Evolutionary conservation across 805 yeast species (phyloP).

Genomic region (Suhomyces vadensis): DNA sequence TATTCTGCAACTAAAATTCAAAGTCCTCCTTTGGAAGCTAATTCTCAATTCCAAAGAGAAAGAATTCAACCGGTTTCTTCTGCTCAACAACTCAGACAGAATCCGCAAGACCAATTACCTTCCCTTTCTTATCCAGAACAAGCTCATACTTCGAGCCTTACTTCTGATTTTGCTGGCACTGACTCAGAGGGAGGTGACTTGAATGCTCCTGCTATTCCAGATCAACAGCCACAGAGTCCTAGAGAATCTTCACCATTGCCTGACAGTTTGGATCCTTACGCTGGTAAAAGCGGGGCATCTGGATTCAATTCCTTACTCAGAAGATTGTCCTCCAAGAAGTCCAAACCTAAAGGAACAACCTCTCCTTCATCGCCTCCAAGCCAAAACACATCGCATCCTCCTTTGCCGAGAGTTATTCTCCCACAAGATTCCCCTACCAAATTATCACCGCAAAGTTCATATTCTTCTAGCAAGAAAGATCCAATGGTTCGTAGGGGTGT

Average conservation of each 20-base stretch:
- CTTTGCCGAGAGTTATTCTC: conserved; percentile 14
- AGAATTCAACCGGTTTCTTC: not conserved
- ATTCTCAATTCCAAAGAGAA: not conserved
- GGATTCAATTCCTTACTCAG: conserved; percentile 41
- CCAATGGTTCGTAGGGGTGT: conserved; percentile 60
- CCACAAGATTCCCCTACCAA: conserved; percentile 11
- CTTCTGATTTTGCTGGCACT: conserved; percentile 16
- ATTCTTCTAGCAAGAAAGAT: conserved; percentile 26
- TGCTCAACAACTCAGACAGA: not conserved
- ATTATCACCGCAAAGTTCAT: conserved; percentile 16
- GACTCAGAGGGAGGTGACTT: not conserved
- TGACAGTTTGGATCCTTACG: conserved; percentile 38
- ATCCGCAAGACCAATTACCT: conserved; percentile 10
- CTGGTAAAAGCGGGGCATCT: conserved; percentile 18
- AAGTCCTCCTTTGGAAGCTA: not conserved
- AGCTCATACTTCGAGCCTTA: conserved; percentile 36
- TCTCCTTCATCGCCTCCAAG: conserved; percentile 16
- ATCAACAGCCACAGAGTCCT: conserved; percentile 32
- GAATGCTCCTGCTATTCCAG: conserved; percentile 19
- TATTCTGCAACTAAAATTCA: not conserved
- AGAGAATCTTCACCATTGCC: conserved; percentile 17
- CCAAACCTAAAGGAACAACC: conserved; percentile 15
- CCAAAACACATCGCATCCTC: conserved; percentile 4
- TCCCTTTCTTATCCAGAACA: conserved; percentile 37
- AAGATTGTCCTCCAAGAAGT: conserved; percentile 36